A percentile compares a stretch with the other conserved stretches of the same genome.
These are phyloP conservation scores for Aquilaria malaccensis DNA, from an alignment of 345 rosid genomes.

Conservation along the genomic window DNA sequence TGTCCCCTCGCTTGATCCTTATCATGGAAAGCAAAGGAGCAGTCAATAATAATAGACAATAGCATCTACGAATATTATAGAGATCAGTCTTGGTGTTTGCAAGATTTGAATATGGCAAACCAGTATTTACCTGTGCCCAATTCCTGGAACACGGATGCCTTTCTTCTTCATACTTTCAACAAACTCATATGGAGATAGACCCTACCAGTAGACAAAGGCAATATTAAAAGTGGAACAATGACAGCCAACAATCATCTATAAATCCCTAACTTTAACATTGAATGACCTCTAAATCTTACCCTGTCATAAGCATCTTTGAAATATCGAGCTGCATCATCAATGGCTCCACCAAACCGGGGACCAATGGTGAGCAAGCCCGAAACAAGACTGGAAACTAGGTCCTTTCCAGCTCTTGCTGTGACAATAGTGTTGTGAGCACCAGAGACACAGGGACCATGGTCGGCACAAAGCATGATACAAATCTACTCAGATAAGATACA, in stretches of 20 bases:
- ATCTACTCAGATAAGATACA: slow-evolving; percentile 29
- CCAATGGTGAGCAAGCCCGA: slow-evolving; percentile 68
- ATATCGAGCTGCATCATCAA: slow-evolving; percentile 67
- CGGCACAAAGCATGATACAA: slow-evolving; percentile 67
- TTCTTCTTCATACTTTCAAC: slow-evolving; percentile 70
- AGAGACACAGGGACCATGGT: slow-evolving; percentile 69
- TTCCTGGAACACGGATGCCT: slow-evolving; percentile 69
- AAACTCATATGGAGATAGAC: slow-evolving; percentile 53
- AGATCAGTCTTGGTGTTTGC: neutral
- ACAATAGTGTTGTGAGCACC: slow-evolving; percentile 66
- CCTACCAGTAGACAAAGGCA: slow-evolving; percentile 19
- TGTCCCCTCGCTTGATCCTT: slow-evolving; percentile 90
- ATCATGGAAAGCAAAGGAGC: slow-evolving; percentile 1
- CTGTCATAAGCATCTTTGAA: slow-evolving; percentile 65
- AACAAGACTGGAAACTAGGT: slow-evolving; percentile 62
- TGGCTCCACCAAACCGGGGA: slow-evolving; percentile 70
- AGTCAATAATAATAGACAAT: neutral
- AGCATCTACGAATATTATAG: too few relatives aligned
- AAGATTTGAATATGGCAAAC: slow-evolving; percentile 4
- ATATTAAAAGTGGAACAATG: neutral
- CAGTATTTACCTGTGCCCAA: slow-evolving; percentile 50
- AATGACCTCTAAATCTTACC: slow-evolving; percentile 22
- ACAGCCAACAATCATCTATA: neutral
- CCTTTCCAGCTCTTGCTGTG: slow-evolving; percentile 73
- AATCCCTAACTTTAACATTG: neutral